phyloP scores from a whole-genome alignment of 352 stramenopile species.

The Phytopythium cucurbitacearum region DNA sequence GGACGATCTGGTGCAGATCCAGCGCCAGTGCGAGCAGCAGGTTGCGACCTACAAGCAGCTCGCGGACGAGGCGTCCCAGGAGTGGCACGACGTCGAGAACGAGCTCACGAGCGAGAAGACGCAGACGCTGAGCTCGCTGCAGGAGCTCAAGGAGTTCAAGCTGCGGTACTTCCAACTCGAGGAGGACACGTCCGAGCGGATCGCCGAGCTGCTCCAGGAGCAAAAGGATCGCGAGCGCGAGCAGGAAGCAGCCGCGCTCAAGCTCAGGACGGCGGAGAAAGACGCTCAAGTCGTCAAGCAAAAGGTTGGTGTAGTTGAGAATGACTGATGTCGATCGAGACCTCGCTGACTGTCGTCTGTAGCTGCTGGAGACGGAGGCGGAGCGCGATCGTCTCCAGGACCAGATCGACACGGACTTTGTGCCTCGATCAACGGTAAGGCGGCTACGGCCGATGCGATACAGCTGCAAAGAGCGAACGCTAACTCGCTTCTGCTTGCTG shows the following conservation, averaged over 20 bases:
- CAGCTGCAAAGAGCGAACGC: not conserved
- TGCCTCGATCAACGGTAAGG: conserved; percentile 42
- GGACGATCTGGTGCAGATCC: conserved; percentile 34
- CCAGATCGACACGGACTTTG: conserved; percentile 48
- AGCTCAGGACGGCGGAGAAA: conserved; percentile 19
- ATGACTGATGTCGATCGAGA: not conserved
- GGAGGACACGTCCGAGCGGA: conserved; percentile 48
- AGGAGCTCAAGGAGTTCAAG: conserved; percentile 77
- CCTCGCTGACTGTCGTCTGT: conserved; percentile 1
- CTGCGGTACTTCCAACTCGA: conserved; percentile 62
- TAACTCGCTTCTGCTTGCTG: conserved; percentile 1
- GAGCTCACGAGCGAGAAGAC: conserved; percentile 52
- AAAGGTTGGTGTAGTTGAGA: conserved; percentile 16
- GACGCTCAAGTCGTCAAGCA: conserved; percentile 27
- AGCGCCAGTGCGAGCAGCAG: conserved; percentile 50
- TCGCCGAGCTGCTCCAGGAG: conserved; percentile 60
- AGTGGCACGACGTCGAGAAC: conserved; percentile 72
- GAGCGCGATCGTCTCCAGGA: conserved; percentile 29
- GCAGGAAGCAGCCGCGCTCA: conserved; percentile 14
- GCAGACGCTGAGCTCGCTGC: conserved; percentile 42
- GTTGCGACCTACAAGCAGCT: conserved; percentile 63
- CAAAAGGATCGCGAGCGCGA: conserved; percentile 46
- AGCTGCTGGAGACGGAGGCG: conserved; percentile 29
- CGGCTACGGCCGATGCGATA: not conserved
- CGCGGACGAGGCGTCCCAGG: conserved; percentile 47